These are phyloP conservation scores for Tetradesmus obliquus DNA, from an alignment of 139 green algal species.

Conservation along the genomic window DNA sequence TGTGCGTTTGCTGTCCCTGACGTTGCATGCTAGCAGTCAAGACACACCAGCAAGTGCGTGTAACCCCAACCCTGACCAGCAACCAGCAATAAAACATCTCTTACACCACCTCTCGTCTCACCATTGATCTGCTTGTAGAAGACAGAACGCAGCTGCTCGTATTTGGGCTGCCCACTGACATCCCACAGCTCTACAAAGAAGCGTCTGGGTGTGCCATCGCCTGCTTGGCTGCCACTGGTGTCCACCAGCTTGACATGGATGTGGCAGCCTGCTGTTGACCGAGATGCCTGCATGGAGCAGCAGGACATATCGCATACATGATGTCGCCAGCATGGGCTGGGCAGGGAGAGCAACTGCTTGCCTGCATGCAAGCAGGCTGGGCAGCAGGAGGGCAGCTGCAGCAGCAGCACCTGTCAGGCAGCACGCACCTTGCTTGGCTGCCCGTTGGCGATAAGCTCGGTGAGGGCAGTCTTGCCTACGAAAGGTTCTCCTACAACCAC, in stretches of 20 bases:
- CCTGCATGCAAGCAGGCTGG: neutral
- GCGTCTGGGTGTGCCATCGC: neutral
- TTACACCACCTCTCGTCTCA: neutral
- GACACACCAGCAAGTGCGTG: neutral
- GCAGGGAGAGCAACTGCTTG: neutral
- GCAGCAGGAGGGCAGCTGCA: neutral
- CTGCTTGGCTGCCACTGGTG: neutral
- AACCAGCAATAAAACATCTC: neutral
- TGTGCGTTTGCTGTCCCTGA: no score
- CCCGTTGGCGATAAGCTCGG: slow-evolving; percentile 14
- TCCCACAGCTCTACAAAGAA: slow-evolving; percentile 55
- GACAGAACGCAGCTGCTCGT: slow-evolving; percentile 36
- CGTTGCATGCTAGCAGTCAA: neutral
- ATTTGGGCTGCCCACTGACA: slow-evolving; percentile 42
- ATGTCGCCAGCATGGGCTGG: neutral
- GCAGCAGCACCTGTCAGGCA: neutral
- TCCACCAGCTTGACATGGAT: slow-evolving; percentile 35
- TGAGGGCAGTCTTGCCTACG: slow-evolving; percentile 34
- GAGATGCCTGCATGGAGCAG: neutral
- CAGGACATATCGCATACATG: neutral
- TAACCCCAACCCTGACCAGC: no score
- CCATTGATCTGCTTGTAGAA: slow-evolving; percentile 52
- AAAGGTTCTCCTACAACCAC: slow-evolving; percentile 34
- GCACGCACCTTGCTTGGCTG: neutral
- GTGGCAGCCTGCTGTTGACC: slow-evolving; percentile 36